phyloP scores from a whole-genome alignment of 768 basidiomycete genomes.

The Xerocomellus chrysenteron region DNA sequence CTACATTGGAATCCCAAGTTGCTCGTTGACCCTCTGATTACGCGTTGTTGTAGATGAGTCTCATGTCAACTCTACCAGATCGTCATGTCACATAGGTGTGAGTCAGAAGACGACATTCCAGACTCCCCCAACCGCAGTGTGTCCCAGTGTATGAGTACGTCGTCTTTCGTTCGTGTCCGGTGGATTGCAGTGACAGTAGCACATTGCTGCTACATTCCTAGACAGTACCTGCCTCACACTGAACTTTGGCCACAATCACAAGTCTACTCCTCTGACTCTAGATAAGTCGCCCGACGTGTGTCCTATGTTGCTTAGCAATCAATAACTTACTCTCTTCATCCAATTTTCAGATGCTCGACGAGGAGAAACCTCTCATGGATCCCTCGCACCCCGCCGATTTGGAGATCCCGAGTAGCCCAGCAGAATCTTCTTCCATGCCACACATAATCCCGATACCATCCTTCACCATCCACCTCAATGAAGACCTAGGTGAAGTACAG shows the following conservation, averaged over 20 bases:
- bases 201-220: not conserved
- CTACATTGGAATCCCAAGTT: too few species aligned
- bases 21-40: too few species aligned
- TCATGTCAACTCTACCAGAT: constrained; percentile 31
- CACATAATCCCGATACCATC: constrained; percentile 11
- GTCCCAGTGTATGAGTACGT: constrained; percentile 29
- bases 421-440: constrained; percentile 15
- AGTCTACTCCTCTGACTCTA: not conserved
- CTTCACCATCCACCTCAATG: constrained; percentile 8
- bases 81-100: constrained; percentile 17
- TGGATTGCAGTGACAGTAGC: not conserved
- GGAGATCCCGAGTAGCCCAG: constrained; percentile 12
- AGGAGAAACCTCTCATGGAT: constrained; percentile 18
- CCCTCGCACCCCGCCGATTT: not conserved
- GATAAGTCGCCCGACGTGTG: constrained; percentile 14
- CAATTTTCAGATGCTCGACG: constrained; percentile 10
- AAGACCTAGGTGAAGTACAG: not conserved
- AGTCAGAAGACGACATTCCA: constrained; percentile 10
- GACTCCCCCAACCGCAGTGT: constrained; percentile 24
- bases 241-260: constrained; percentile 10
- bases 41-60: too few species aligned
- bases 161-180: not conserved
- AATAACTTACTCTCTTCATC: not conserved
- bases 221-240: constrained; percentile 29
- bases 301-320: not conserved